Base-by-base conservation (phyloP, 2,329 filamentous ascomycete genomes). In the Raffaelea ambrosiae region DNA sequence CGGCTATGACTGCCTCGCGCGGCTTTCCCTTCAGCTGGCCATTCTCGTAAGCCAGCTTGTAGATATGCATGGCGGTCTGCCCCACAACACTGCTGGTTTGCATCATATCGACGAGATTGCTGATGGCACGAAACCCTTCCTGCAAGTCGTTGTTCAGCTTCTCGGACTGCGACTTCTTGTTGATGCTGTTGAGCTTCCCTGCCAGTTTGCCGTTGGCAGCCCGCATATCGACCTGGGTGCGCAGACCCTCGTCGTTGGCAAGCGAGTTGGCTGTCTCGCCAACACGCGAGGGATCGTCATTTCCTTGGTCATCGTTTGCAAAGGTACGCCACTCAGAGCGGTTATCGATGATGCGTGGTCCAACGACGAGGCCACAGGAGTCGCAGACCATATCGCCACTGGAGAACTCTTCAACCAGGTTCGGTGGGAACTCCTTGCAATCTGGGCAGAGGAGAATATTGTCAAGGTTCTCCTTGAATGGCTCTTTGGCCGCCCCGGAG, bases 301-400 rank as follows among this genome's bases (percentile, higher is more conserved):
- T 90, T 60, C 88, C 88, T 65, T 95, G 88, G 63, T 98, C 94
- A 61, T 98, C 93, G 63, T 97, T 97, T 62, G 90, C 89, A 69
- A 98, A 98, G 1, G 93, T 98, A 63, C 93, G 88, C 93, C 93
- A 98, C 70, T 98, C 93, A 43, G 89, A 95, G 53, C 94, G 86
- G 52, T 88, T 94, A 63, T 98, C 94, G 61, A 98, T 90, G 63
- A 93, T 89, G 55, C 88, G 85, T 60, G 91, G 86, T 51, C 86
- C 86, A 26, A 98, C 78, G 5, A 98, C 93, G 31, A 96, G 75
- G 35, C 93, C 93, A 60, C 93, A 98, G 52, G 85, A 88, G 50
- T 79, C 86, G 63, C 93, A 98, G 48, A 98, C 88, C 63, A 94
- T 87, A 65, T 98, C 93, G 54, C 88, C 88, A 33, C 83, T 86